Percentiles rank a stretch among this genome's conserved stretches.
These are phyloP conservation scores for Astraeus odoratus DNA, from an alignment of 768 basidiomycete species.

Conservation along the genomic window DNA sequence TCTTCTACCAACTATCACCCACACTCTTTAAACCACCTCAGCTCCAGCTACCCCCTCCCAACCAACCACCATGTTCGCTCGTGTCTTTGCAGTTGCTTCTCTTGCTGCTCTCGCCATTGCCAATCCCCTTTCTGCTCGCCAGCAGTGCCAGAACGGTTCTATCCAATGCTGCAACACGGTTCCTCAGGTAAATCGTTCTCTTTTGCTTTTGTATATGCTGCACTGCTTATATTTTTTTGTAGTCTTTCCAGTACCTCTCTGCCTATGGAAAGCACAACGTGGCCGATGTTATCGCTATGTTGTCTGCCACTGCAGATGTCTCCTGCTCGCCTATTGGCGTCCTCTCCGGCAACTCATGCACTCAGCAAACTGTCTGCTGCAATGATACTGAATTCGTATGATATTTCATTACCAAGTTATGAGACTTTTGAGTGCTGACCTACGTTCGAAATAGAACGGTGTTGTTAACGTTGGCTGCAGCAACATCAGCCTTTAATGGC, in stretches of 20 bases:
- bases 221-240: background rate
- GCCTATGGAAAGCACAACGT: too few species aligned
- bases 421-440: too few species aligned
- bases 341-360: background rate
- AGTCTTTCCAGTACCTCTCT: background rate
- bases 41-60: background rate
- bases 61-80: slow-evolving; percentile 2
- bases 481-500: slow-evolving; percentile 26
- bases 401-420: background rate
- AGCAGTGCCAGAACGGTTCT: slow-evolving; percentile 1
- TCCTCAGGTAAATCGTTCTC: background rate
- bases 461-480: slow-evolving; percentile 32
- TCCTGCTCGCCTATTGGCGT: slow-evolving; percentile 28
- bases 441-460: slow-evolving; percentile 20
- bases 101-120: slow-evolving; percentile 2
- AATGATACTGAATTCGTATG: slow-evolving; percentile 37
- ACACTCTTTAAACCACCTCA: background rate
- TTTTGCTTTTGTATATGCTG: background rate
- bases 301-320: slow-evolving; percentile 20
- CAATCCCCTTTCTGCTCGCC: background rate
- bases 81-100: slow-evolving; percentile 3
- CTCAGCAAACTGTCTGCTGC: slow-evolving; percentile 40
- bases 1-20: background rate
- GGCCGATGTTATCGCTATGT: background rate
- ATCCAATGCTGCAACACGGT: background rate